These are phyloP conservation scores for Cercospora beticola DNA, from an alignment of 2,329 filamentous ascomycete species.

Conservation along the genomic window DNA sequence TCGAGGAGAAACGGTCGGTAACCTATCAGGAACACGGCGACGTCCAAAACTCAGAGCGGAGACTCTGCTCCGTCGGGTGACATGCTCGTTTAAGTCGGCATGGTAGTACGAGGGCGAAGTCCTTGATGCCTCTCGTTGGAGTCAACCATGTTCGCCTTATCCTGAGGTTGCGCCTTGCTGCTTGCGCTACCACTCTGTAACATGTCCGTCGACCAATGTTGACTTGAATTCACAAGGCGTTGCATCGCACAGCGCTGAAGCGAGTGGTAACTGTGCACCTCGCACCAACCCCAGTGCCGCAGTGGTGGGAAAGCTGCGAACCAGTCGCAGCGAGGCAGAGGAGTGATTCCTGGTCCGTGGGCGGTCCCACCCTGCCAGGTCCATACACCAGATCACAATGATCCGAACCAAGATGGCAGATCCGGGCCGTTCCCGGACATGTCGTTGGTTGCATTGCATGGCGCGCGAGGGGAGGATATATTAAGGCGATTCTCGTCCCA, in stretches of 20 bases:
- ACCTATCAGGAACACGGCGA: background rate
- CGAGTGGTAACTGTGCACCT: slow-evolving; percentile 16
- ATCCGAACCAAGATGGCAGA: slow-evolving; percentile 28
- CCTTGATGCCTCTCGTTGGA: background rate
- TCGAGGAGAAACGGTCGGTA: background rate
- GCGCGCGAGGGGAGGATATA: slow-evolving; percentile 19
- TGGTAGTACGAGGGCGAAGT: background rate
- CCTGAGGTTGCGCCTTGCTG: slow-evolving; percentile 17
- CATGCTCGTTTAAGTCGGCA: background rate
- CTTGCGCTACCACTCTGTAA: slow-evolving; percentile 23
- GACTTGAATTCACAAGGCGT: slow-evolving; percentile 24
- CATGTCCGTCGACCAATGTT: slow-evolving; percentile 22
- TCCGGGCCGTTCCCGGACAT: slow-evolving; percentile 20
- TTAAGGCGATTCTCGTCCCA: slow-evolving; percentile 27
- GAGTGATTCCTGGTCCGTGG: slow-evolving; percentile 24
- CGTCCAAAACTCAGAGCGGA: background rate
- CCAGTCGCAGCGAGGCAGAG: slow-evolving; percentile 15
- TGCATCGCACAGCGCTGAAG: slow-evolving; percentile 22
- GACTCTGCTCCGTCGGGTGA: background rate
- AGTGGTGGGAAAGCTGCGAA: slow-evolving; percentile 21
- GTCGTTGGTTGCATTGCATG: slow-evolving; percentile 16
- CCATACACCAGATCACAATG: slow-evolving; percentile 15
- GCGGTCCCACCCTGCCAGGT: slow-evolving; percentile 9
- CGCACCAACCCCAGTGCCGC: slow-evolving; percentile 20
- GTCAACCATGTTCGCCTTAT: background rate